Conservation (phyloP, 129 eudicot species). For the Gnaphalium uliginosum region DNA sequence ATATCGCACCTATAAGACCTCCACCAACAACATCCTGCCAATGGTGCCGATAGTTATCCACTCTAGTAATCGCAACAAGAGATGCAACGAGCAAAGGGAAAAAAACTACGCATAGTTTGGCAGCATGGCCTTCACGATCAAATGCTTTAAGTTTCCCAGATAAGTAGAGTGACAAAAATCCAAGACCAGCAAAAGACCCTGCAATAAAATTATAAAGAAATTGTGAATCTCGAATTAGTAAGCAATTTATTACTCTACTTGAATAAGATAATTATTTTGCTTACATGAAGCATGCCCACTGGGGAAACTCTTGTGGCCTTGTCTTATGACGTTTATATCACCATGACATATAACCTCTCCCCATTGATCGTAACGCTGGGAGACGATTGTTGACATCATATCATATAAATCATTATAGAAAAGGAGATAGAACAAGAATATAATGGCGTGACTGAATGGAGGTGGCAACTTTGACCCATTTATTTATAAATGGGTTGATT, state of each 20-base stretch:
- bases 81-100: slow-evolving; percentile 33
- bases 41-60: slow-evolving; percentile 40
- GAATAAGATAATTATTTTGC: slow-evolving; percentile 4
- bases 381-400: slow-evolving; percentile 4
- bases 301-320: slow-evolving; percentile 59
- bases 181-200: slow-evolving; percentile 60
- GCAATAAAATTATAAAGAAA: slow-evolving; percentile 8
- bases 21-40: slow-evolving; percentile 42
- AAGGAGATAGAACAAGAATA: not conserved
- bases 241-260: not conserved
- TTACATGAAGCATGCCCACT: slow-evolving; percentile 63
- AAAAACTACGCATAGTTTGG: slow-evolving; percentile 38
- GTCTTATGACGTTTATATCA: slow-evolving; percentile 33
- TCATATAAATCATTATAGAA: not conserved
- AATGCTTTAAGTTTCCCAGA: slow-evolving; percentile 46
- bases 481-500: not conserved
- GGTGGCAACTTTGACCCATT: not conserved
- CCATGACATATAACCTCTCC: slow-evolving; percentile 54
- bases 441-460: not conserved
- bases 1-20: slow-evolving; percentile 51
- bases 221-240: not conserved
- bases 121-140: slow-evolving; percentile 37
- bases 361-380: slow-evolving; percentile 33
- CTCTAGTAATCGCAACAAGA: slow-evolving; percentile 38
- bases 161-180: slow-evolving; percentile 48